Conservation (phyloP, 805 yeast species). For the Candida golubevii region DNA sequence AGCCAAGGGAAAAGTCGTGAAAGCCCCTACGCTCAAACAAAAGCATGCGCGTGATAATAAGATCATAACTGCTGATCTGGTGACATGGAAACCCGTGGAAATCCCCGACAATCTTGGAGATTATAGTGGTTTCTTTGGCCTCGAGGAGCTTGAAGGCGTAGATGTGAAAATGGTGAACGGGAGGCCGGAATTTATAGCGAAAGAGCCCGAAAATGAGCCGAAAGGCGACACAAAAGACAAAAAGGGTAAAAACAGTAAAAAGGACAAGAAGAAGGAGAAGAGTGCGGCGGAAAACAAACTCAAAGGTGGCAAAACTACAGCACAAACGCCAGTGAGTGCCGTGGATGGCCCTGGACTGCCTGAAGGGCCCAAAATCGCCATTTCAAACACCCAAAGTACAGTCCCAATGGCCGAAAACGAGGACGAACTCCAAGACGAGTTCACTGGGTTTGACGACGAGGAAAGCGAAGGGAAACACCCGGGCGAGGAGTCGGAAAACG, state of each 20-base stretch:
- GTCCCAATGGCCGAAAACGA: slow-evolving; percentile 15
- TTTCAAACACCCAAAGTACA: slow-evolving; percentile 16
- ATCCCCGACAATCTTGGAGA: slow-evolving; percentile 82
- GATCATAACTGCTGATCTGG: slow-evolving; percentile 45
- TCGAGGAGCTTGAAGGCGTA: slow-evolving; percentile 93
- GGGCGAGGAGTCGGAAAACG: slow-evolving; percentile 1
- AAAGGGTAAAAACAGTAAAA: slow-evolving; percentile 16
- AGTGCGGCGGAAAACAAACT: neutral
- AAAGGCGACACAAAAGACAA: slow-evolving; percentile 16
- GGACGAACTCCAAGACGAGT: slow-evolving; percentile 22
- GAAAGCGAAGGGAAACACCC: neutral
- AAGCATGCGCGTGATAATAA: slow-evolving; percentile 30
- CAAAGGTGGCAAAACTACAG: neutral
- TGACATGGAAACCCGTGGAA: slow-evolving; percentile 78
- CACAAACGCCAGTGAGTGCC: neutral
- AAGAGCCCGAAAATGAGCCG: slow-evolving; percentile 23
- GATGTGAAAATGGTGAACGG: slow-evolving; percentile 74
- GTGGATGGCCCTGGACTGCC: neutral
- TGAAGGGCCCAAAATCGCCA: slow-evolving; percentile 1
- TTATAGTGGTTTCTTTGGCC: slow-evolving; percentile 85
- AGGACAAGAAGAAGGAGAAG: slow-evolving; percentile 13
- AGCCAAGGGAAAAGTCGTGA: slow-evolving; percentile 3
- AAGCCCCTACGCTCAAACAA: slow-evolving; percentile 27
- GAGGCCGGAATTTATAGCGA: slow-evolving; percentile 48
- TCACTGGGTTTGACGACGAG: slow-evolving; percentile 24